A percentile compares a stretch with the other conserved stretches of the same genome.
phyloP scores from a whole-genome alignment of 208 protist genomes.

The Acanthamoeba healyi region DNA sequence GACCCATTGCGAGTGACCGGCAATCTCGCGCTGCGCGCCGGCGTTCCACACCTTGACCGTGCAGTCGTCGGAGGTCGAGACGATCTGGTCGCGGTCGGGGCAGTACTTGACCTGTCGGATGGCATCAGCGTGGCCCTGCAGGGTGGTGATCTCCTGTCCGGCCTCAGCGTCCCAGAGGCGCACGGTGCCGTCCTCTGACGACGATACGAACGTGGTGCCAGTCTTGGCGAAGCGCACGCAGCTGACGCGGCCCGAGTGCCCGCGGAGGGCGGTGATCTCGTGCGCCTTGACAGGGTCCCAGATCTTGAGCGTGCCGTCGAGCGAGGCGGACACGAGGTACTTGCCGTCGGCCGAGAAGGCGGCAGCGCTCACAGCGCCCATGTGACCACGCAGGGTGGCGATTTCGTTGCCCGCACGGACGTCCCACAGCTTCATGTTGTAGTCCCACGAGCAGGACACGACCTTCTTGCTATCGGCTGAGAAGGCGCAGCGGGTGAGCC shows the following conservation, averaged over 20 bases:
- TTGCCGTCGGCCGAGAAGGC: constrained; percentile 77
- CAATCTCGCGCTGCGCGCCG: constrained; percentile 29
- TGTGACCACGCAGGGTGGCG: constrained; percentile 72
- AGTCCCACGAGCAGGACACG: constrained; percentile 76
- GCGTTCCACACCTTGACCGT: constrained; percentile 74
- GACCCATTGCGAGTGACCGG: constrained; percentile 58
- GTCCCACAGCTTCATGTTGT: constrained; percentile 77
- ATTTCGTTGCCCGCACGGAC: constrained; percentile 35
- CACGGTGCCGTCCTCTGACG: constrained; percentile 74
- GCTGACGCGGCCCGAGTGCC: constrained; percentile 81
- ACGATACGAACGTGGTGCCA: constrained; percentile 49
- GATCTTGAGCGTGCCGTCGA: constrained; percentile 82
- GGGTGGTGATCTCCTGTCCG: constrained; percentile 59
- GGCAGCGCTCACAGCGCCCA: constrained; percentile 72
- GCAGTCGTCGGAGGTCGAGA: constrained; percentile 54
- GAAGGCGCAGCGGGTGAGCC: constrained; percentile 69
- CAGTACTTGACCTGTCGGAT: constrained; percentile 43
- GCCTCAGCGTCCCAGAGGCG: constrained; percentile 76
- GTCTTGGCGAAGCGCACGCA: not conserved
- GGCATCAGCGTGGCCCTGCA: constrained; percentile 81
- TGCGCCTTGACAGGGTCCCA: constrained; percentile 78
- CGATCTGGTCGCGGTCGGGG: constrained; percentile 59
- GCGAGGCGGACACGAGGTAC: constrained; percentile 74
- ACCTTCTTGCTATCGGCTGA: constrained; percentile 11
- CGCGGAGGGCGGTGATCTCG: constrained; percentile 63